phyloP scores from a whole-genome alignment of 176 grass and related monocot genomes.

The Hyparrhenia diplandra region DNA sequence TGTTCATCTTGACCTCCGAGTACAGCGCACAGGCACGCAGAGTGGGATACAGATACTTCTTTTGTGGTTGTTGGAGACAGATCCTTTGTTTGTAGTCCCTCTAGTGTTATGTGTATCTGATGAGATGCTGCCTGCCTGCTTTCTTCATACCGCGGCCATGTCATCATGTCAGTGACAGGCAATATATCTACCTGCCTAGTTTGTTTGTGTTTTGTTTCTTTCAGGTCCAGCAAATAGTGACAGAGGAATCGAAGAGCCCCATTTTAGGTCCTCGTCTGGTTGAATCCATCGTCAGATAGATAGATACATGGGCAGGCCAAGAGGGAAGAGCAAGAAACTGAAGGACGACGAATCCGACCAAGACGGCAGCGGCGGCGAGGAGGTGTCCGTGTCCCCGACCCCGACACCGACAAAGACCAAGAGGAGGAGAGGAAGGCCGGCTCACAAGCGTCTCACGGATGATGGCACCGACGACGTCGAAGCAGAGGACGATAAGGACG shows the following conservation, averaged over 20 bases:
- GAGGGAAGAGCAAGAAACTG: slow-evolving; percentile 16
- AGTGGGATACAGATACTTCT: not conserved
- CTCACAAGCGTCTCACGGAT: not conserved
- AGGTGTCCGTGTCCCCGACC: not conserved
- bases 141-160: too few relatives aligned
- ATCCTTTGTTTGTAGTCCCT: too few relatives aligned
- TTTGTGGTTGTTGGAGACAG: not conserved
- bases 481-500: not conserved
- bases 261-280: not conserved
- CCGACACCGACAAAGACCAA: not conserved
- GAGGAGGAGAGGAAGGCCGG: not conserved
- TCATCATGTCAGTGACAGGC: not conserved
- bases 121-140: not conserved
- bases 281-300: not conserved
- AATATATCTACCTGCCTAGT: not conserved
- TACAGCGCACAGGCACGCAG: not conserved
- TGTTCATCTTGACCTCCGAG: not conserved
- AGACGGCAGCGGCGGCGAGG: not conserved
- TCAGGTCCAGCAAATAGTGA: not conserved
- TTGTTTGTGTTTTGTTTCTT: not conserved
- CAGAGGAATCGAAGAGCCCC: not conserved
- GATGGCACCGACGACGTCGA: not conserved
- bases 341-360: not conserved
- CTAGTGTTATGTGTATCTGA: not conserved
- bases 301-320: not conserved